Evolutionary conservation across 805 yeast genomes (phyloP).

Genomic region (Brettanomyces nanus): DNA sequence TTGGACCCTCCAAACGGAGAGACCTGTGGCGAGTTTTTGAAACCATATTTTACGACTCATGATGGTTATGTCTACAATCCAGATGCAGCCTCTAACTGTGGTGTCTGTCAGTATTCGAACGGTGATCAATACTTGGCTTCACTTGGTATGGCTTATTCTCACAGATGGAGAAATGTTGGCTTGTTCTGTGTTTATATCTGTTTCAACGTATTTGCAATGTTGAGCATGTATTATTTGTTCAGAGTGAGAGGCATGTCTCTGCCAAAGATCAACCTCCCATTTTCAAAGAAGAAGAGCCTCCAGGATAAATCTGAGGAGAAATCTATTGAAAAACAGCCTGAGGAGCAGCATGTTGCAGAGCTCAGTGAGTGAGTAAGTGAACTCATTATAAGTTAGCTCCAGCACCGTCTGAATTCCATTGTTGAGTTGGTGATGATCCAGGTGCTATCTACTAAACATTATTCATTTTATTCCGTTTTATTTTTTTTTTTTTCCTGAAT

Average conservation of each 20-base stretch:
- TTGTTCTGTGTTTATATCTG: conserved; percentile 46
- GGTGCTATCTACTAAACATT: too few species aligned
- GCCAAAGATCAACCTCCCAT: background rate
- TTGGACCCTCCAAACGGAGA: conserved; percentile 50
- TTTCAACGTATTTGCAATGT: conserved; percentile 32
- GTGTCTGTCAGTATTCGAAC: conserved; percentile 36
- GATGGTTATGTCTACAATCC: conserved; percentile 56
- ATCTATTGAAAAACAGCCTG: background rate
- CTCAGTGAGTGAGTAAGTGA: too few species aligned
- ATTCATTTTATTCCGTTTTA: too few species aligned
- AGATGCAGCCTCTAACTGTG: conserved; percentile 39
- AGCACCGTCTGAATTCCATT: too few species aligned
- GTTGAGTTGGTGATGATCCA: too few species aligned
- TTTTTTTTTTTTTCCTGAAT: too few species aligned
- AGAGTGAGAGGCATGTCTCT: conserved; percentile 9
- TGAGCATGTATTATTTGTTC: conserved; percentile 11
- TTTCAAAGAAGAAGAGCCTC: background rate
- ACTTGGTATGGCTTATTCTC: conserved; percentile 34
- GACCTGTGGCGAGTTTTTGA: conserved; percentile 56
- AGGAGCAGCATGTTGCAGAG: too few species aligned
- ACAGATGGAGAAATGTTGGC: conserved; percentile 65
- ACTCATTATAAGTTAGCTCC: too few species aligned
- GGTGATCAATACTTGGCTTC: conserved; percentile 40
- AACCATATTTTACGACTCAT: conserved; percentile 25
- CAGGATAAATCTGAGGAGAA: background rate